Evolutionary conservation across 1,284 basidiomycete genomes (phyloP).

Genomic region (Cryptococcus amylolentus): DNA sequence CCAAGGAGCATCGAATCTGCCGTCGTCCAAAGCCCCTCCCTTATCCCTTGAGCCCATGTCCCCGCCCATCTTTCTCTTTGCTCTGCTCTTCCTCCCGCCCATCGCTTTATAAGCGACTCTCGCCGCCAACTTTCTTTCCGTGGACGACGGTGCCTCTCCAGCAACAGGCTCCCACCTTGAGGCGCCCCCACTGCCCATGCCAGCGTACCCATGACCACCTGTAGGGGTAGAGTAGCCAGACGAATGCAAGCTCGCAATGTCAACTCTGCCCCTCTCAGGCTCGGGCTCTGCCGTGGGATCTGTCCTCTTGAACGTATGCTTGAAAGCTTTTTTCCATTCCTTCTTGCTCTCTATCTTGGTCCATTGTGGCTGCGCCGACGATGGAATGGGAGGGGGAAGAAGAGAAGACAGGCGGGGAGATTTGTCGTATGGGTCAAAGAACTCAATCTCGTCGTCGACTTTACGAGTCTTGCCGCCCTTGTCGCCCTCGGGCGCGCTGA

Average conservation of each 20-base stretch:
- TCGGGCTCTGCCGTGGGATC: constrained; percentile 35
- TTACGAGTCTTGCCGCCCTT: constrained; percentile 49
- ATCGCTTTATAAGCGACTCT: constrained; percentile 83
- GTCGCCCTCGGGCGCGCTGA: constrained; percentile 15
- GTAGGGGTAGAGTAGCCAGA: constrained; percentile 71
- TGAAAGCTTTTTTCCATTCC: constrained; percentile 42
- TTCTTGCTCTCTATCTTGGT: constrained; percentile 50
- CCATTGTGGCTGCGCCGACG: constrained; percentile 42
- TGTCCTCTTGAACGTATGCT: constrained; percentile 35
- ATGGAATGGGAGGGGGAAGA: constrained; percentile 55
- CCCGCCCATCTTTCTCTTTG: constrained; percentile 56
- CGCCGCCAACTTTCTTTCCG: constrained; percentile 67
- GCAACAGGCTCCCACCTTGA: constrained; percentile 30
- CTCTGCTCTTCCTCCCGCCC: constrained; percentile 69
- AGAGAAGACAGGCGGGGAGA: constrained; percentile 50
- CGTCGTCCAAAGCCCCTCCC: constrained; percentile 41
- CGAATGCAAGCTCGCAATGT: constrained; percentile 42
- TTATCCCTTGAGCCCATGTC: constrained; percentile 40
- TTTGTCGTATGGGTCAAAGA: constrained; percentile 51
- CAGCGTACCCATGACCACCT: constrained; percentile 45
- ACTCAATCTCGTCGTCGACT: constrained; percentile 42
- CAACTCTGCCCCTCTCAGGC: constrained; percentile 41
- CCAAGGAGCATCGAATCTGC: constrained; percentile 44
- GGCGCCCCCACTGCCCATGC: constrained; percentile 37
- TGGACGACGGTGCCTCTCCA: constrained; percentile 1